Evolutionary conservation across 2,329 filamentous ascomycete genomes (phyloP), one percentile per base, ranked within the genome.

Genomic region (Arthroderma uncinatum): DNA sequence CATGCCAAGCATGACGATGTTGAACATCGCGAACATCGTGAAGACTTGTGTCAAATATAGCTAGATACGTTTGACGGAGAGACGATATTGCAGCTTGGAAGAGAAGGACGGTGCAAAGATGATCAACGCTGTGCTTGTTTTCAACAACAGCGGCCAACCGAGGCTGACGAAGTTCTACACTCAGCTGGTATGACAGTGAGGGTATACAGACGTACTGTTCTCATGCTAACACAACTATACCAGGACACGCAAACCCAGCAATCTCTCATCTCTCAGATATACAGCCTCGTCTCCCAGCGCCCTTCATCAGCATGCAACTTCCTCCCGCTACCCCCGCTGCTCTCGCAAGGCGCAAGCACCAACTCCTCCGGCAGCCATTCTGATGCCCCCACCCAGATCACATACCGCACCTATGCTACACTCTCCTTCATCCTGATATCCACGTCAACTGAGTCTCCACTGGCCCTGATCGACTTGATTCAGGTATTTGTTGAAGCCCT

Each of bases 371-470:
- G 66, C 60, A 81, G 84, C 39, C 85, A 83, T 73, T 91, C 89
- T 69, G 93, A 97, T 73, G 86, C 90, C 9, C 93, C 93, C 8
- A 93, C 90, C 4, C 87, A 97, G 59, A 90, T 98, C 48, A 97
- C 93, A 7, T 98, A 98, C 79, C 89, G 93, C 58, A 89, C 95
- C 79, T 98, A 97, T 70, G 93, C 93, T 8, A 98, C 93, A 0
- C 86, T 98, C 60, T 97, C 94, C 76, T 98, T 98, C 77, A 98
- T 98, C 73, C 79, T 98, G 70, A 98, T 98, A 67, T 93, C 87
- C 36, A 98, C 94, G 3, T 89, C 90, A 4, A 96, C 93, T 59
- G 93, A 98, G 73, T 95, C 89, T 0, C 93, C 93, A 0, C 85
- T 98, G 2, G 93, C 93, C 0, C 80, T 98, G 23, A 90, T 98